phyloP scores from a whole-genome alignment of 805 yeast genomes.

The Kurtzmaniella fragi region DNA sequence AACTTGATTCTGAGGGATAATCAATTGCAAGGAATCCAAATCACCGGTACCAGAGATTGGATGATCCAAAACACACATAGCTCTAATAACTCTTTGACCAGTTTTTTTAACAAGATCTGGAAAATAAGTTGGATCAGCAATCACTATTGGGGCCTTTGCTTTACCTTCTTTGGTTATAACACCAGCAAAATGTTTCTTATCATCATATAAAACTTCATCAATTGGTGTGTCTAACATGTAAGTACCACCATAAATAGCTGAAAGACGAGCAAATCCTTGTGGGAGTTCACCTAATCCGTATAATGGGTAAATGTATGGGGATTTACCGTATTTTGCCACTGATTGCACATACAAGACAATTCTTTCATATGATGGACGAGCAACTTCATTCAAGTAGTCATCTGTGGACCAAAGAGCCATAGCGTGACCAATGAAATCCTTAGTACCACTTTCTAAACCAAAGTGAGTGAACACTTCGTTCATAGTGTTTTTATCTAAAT shows the following conservation, averaged over 20 bases:
- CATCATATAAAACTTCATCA: slow-evolving; percentile 77
- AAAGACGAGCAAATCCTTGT: slow-evolving; percentile 96
- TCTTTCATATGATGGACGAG: slow-evolving; percentile 87
- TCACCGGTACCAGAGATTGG: slow-evolving; percentile 79
- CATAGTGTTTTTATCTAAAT: slow-evolving; percentile 86
- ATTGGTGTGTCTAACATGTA: slow-evolving; percentile 97
- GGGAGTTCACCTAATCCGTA: slow-evolving; percentile 97
- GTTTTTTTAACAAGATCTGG: slow-evolving; percentile 73
- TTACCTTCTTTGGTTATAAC: slow-evolving; percentile 88
- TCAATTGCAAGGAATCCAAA: slow-evolving; percentile 86
- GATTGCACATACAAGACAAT: slow-evolving; percentile 81
- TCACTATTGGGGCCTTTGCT: slow-evolving; percentile 88
- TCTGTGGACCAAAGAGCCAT: slow-evolving; percentile 97
- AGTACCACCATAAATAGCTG: slow-evolving; percentile 98
- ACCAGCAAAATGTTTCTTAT: slow-evolving; percentile 65
- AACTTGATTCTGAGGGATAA: slow-evolving; percentile 95
- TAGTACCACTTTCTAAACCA: slow-evolving; percentile 88
- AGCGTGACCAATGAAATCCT: slow-evolving; percentile 96
- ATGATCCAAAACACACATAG: slow-evolving; percentile 85
- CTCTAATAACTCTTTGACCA: slow-evolving; percentile 73
- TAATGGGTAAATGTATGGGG: slow-evolving; percentile 93
- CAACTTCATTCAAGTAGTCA: slow-evolving; percentile 81
- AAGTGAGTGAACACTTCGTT: slow-evolving; percentile 84
- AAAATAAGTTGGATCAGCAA: slow-evolving; percentile 97
- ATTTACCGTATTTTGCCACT: slow-evolving; percentile 91